phyloP scores from a whole-genome alignment of 495 filamentous ascomycete genomes.

The Letharia lupina region DNA sequence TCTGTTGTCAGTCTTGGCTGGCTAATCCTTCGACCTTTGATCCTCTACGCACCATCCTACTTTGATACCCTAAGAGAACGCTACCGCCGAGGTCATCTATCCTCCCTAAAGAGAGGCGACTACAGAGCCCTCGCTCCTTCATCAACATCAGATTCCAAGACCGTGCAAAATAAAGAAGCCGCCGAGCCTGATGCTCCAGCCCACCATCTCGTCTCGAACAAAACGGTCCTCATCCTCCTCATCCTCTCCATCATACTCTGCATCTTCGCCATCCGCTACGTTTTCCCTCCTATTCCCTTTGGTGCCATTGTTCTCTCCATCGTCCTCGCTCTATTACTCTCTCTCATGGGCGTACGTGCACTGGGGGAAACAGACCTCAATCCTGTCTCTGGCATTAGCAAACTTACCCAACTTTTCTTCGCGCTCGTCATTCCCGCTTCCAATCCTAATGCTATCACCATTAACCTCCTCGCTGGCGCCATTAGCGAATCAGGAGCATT shows the following conservation, averaged over 20 bases:
- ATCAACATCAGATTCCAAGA: constrained; percentile 18
- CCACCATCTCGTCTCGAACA: constrained; percentile 69
- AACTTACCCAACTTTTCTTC: constrained; percentile 92
- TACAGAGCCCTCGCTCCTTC: constrained; percentile 37
- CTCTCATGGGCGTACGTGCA: constrained; percentile 91
- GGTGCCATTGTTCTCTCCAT: constrained; percentile 75
- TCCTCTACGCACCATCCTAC: constrained; percentile 36
- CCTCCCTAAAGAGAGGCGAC: constrained; percentile 16
- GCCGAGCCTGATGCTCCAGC: constrained; percentile 59
- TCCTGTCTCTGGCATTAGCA: constrained; percentile 92
- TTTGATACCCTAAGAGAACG: constrained; percentile 26
- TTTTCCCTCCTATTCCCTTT: constrained; percentile 58
- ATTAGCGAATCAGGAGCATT: constrained; percentile 80
- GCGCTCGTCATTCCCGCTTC: constrained; percentile 74
- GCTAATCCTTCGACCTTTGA: constrained; percentile 57
- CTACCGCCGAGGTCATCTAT: constrained; percentile 22
- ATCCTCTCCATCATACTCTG: constrained; percentile 70
- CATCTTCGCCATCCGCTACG: constrained; percentile 65
- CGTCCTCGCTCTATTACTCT: constrained; percentile 76
- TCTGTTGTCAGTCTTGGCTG: constrained; percentile 80
- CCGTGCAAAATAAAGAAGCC: constrained; percentile 12
- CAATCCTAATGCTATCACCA: constrained; percentile 70
- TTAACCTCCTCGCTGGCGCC: constrained; percentile 92
- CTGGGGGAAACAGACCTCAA: constrained; percentile 95
- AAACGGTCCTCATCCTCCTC: constrained; percentile 64